Conservation (phyloP, 1,284 basidiomycete species). For the Ceratobasidium sp. region DNA sequence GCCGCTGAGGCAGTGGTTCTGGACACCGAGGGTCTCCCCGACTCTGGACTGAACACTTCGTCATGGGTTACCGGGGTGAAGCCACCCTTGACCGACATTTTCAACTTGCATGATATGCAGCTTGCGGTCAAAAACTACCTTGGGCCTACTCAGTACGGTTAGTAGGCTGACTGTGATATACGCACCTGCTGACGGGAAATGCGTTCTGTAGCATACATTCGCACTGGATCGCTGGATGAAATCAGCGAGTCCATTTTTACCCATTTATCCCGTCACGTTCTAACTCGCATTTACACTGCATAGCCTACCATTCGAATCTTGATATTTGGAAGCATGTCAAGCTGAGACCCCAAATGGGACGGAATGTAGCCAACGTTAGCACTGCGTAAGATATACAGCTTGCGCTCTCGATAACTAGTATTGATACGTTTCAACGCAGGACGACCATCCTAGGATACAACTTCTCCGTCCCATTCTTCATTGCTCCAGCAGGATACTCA, state of each 20-base stretch:
- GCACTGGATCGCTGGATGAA: constrained; percentile 26
- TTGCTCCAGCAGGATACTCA: constrained; percentile 22
- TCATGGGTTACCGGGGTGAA: constrained; percentile 24
- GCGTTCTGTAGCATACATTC: constrained; percentile 34
- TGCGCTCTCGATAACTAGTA: background rate
- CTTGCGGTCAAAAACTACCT: constrained; percentile 27
- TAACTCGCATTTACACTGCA: background rate
- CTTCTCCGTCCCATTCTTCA: constrained; percentile 26
- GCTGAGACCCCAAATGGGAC: background rate
- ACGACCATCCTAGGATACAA: constrained; percentile 23
- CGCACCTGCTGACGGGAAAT: no score
- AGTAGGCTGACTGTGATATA: no score
- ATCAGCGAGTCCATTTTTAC: background rate
- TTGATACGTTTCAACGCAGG: background rate
- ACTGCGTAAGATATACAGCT: background rate
- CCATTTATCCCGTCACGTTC: background rate
- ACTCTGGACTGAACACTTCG: constrained; percentile 18
- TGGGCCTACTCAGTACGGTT: constrained; percentile 15
- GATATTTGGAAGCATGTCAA: constrained; percentile 28
- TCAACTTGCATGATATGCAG: constrained; percentile 36
- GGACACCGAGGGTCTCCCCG: constrained; percentile 32
- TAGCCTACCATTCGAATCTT: constrained; percentile 29
- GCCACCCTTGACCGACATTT: constrained; percentile 30
- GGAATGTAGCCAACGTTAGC: constrained; percentile 25
- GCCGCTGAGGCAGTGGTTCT: background rate